Evolutionary conservation across 1,284 basidiomycete genomes (phyloP), one percentile per base, ranked within the genome.

Genomic region (Moesziomyces parantarcticus): DNA sequence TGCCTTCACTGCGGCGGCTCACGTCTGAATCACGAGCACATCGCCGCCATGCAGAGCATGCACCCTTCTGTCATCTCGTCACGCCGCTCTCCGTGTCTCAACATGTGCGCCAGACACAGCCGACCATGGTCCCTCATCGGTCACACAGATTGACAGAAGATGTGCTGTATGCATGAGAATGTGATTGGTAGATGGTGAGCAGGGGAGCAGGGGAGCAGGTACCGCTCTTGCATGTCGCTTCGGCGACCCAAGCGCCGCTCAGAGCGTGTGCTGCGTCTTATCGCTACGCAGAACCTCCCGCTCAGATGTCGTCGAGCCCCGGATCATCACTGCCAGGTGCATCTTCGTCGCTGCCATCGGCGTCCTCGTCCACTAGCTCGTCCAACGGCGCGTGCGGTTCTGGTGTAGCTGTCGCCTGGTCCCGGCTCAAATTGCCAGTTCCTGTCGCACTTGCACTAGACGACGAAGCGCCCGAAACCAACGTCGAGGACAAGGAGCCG

Each of bases 271-370:
- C 36, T 39, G 36, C 36, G 36, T 14, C 11, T 39, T 39, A 8
- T 16, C 5, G 36, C 36, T 18, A 18, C 36, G 36, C n/a, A 32
- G 21, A 14, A 36, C 40, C 26, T 14, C 36, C 22, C 23, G 18
- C 14, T 61, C 51, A 68, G 23, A 68, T 58, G 14, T 62, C 48
- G 6, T 58, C 62, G 25, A 71, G 58, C 21, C 49, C 68, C 36
- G 62, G 63, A 44, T 73, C 70, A 26, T 73, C 70, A n/a, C 56
- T 65, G 8, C 72, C 72, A 4, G 68, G 72, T 18, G 66, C 65
- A 53, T 75, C 72, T 46, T 75, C 72, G 47, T 72, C 69, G 47
- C 64, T 67, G 7, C 68, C 69, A 21, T 73, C 70, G 6, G 70
- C 70, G 21, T 73, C 67, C 47, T 65, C 67, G 25, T 74, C 70